Evolutionary conservation across 1,139 yeast genomes (phyloP).

Genomic region (Saccharomyces hybrid): DNA sequence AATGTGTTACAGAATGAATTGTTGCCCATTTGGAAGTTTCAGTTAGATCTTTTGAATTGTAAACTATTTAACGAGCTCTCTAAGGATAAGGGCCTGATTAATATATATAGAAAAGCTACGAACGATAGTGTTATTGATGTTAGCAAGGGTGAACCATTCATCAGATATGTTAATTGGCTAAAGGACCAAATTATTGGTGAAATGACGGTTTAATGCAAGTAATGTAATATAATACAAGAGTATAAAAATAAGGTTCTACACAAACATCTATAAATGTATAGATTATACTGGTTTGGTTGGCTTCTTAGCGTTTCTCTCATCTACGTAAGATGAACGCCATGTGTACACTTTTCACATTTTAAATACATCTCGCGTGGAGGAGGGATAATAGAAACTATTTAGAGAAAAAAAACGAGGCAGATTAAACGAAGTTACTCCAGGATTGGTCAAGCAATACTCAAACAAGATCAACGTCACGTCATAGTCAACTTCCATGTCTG

Average conservation of each 20-base stretch:
- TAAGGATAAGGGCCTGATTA: slow-evolving; percentile 8
- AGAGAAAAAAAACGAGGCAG: not conserved
- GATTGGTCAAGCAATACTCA: not conserved
- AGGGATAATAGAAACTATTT: not conserved
- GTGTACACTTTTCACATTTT: not conserved
- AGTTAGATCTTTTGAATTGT: slow-evolving; percentile 18
- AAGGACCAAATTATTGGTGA: slow-evolving; percentile 16
- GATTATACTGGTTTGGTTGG: not conserved
- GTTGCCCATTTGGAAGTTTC: slow-evolving; percentile 19
- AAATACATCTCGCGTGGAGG: not conserved
- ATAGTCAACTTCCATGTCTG: slow-evolving; percentile 8
- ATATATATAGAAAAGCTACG: slow-evolving; percentile 9
- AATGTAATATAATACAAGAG: not conserved
- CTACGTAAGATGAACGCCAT: not conserved
- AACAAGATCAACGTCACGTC: not conserved
- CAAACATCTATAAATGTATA: not conserved
- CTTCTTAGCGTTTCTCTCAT: not conserved
- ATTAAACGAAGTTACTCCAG: not conserved
- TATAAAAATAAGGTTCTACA: not conserved
- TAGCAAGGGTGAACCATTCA: slow-evolving; percentile 13
- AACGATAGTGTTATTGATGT: slow-evolving; percentile 8
- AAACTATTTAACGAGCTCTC: slow-evolving; percentile 14
- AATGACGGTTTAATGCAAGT: slow-evolving; percentile 5
- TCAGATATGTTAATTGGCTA: slow-evolving; percentile 16
- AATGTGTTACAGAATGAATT: slow-evolving; percentile 17